Percentiles rank a stretch among this genome's conserved stretches.
phyloP scores from a whole-genome alignment of 2,329 filamentous ascomycete species.

The Fusarium domesticum region DNA sequence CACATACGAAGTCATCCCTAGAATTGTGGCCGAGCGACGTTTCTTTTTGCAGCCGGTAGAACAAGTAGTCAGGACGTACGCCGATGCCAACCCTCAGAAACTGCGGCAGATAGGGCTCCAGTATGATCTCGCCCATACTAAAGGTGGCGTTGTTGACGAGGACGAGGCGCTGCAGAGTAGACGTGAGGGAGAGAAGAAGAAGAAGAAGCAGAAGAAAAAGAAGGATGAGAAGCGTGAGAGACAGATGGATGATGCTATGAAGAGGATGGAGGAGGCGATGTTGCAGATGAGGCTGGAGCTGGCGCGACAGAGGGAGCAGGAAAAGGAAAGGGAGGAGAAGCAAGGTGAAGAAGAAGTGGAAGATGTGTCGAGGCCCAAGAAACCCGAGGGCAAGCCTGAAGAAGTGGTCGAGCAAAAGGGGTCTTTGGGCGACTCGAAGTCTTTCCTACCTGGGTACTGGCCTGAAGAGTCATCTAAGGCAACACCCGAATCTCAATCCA shows the following conservation, averaged over 20 bases:
- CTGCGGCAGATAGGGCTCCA: conserved; percentile 57
- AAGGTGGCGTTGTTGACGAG: conserved; percentile 52
- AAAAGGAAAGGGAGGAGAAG: conserved; percentile 15
- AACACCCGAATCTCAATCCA: conserved; percentile 9
- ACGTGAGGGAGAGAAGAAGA: conserved; percentile 26
- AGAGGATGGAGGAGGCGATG: conserved; percentile 24
- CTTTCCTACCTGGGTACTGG: conserved; percentile 16
- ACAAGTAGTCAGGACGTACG: conserved; percentile 52
- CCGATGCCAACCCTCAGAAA: conserved; percentile 56
- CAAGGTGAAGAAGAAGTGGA: not conserved
- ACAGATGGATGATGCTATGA: conserved; percentile 27
- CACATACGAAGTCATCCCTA: conserved; percentile 65
- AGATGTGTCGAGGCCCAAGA: conserved; percentile 1
- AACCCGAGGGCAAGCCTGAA: conserved; percentile 7
- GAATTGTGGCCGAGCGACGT: conserved; percentile 56
- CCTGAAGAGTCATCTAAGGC: conserved; percentile 24
- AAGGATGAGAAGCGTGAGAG: conserved; percentile 26
- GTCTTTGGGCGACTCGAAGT: conserved; percentile 4
- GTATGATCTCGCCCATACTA: conserved; percentile 60
- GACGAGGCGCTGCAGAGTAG: conserved; percentile 38
- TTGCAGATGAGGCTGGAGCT: conserved; percentile 27
- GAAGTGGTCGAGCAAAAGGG: conserved; percentile 9
- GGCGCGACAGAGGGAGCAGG: conserved; percentile 12
- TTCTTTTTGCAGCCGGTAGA: conserved; percentile 50
- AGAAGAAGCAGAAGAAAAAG: conserved; percentile 23